Evolutionary conservation across 208 protist genomes (phyloP), one percentile per base, ranked within the genome.

Genomic region (Trypanosoma conorhini): DNA sequence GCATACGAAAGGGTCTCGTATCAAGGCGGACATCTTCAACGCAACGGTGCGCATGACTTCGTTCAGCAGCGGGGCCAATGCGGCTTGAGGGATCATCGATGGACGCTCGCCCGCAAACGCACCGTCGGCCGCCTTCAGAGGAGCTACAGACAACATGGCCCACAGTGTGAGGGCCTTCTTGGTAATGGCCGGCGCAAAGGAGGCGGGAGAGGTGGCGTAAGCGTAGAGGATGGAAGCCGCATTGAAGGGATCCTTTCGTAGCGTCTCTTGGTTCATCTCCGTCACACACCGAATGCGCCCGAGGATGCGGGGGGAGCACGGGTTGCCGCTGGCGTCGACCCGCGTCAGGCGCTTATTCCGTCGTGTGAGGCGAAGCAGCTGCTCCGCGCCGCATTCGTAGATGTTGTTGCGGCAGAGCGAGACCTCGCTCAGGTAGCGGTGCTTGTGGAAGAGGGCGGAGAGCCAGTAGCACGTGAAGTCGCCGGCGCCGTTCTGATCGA

Each of bases 31-130:
- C 59, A 96, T 71, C n/a, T 71, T 77, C 15, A 85, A 69, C 40
- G 74, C 84, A 54, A 93, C 88, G n/a, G 86, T 94, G 30, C 91
- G 84, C 75, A 87, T 82, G 12, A 96, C 70, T 62, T 96, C 91
- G 56, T 80, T 92, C 44, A 96, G 74, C 26, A 96, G 77, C 44
- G 91, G 88, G 9, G 91, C 83, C 4, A 81, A 62, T 26, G 91
- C 91, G 33, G 74, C 81, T 5, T 81, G 69, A 2, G 91, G 91
- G 28, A 96, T 85, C 48, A 85, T 35, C 30, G 84, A 83, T 13
- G 54, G 75, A 70, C 1, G 1, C 30, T 26, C 30, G 28, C 30
- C 19, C 12, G 28, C 55, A 8, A 26, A 38, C 26, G 55, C 19
- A 10, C 55, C 8, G 0, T 35, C 55, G 4, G 8, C 55, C 5